Conservation (phyloP, 257 asterid species). For the Avicennia marina region DNA sequence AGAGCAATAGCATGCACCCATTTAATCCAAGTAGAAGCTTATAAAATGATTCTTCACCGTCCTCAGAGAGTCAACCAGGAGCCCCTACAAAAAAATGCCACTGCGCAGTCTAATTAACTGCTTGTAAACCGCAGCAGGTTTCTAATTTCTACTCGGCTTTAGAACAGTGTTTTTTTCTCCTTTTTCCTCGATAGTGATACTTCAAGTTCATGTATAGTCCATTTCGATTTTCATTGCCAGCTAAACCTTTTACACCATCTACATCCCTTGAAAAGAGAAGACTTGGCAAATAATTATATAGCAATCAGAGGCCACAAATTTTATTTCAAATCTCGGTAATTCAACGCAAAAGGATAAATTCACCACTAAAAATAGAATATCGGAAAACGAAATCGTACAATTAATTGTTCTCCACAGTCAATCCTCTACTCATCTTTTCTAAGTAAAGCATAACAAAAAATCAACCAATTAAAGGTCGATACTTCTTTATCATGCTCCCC, state of each 20-base stretch:
- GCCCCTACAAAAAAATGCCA: not conserved
- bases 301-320: not conserved
- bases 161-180: no score
- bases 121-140: not conserved
- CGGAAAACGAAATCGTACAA: slow-evolving; percentile 8
- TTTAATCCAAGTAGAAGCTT: no score
- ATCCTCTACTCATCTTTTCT: not conserved
- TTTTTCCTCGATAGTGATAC: no score
- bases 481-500: slow-evolving; percentile 11
- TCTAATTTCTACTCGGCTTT: slow-evolving; percentile 5
- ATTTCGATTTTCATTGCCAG: not conserved
- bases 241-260: slow-evolving; percentile 4
- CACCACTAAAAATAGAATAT: slow-evolving; percentile 2
- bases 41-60: no score
- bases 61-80: no score
- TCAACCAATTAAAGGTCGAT: slow-evolving; percentile 15
- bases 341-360: not conserved
- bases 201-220: no score
- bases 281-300: not conserved
- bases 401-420: not conserved
- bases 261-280: slow-evolving; percentile 8
- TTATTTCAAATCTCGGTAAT: slow-evolving; percentile 4
- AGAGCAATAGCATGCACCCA: not conserved
- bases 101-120: not conserved
- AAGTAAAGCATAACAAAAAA: not conserved